Base-by-base conservation (phyloP, 2,329 filamentous ascomycete genomes). In the Ophiostoma novo-ulmi region DNA sequence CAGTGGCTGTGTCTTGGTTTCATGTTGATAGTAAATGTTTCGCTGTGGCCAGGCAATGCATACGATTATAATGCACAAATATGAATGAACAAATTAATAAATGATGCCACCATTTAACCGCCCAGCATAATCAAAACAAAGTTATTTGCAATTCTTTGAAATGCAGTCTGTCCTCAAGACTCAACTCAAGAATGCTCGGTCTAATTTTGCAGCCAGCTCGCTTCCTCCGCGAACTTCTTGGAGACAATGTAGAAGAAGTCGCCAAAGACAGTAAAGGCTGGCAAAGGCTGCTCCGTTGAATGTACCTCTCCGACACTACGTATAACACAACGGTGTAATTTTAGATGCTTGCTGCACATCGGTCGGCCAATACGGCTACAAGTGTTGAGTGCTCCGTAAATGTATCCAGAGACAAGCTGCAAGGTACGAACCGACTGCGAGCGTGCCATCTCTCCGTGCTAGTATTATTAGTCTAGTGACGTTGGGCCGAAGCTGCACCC, bases 311-410 rank as follows among this genome's bases (percentile, higher is more conserved):
- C 5, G 22, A 35, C 55, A 31, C 22, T 13, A 35, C 22, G 31
- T 31, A 31, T 31, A 31, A 31, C 31, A 31, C 31, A 31, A 31
- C 61, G 35, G 26, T 64, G 61, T 36, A 64, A 64, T 64, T 64
- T 64, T 35, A 64, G 31, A 64, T 64, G 61, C 61, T 26, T 63
- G 58, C 58, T 63, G 58, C 58, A 63, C 58, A 63, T 64, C 31
- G 39, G 58, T 58, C 52, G 52, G n/a, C 7, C n/a, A 55, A 26
- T 58, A 58, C 52, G 52, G 44, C 44, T 48, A n/a, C 44, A 48
- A 20, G 44, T 48, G 44, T 20, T 17, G 44, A 20, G 44, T 31
- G 31, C 44, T 48, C 44, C 44, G 44, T 48, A 20, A 39, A 39
- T 13, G 38, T 39, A 10, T 10, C 2, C 17, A 20, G 5, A 20